Conservation (phyloP, 2,329 filamentous ascomycete species). For the Furcasterigmium furcatum region DNA sequence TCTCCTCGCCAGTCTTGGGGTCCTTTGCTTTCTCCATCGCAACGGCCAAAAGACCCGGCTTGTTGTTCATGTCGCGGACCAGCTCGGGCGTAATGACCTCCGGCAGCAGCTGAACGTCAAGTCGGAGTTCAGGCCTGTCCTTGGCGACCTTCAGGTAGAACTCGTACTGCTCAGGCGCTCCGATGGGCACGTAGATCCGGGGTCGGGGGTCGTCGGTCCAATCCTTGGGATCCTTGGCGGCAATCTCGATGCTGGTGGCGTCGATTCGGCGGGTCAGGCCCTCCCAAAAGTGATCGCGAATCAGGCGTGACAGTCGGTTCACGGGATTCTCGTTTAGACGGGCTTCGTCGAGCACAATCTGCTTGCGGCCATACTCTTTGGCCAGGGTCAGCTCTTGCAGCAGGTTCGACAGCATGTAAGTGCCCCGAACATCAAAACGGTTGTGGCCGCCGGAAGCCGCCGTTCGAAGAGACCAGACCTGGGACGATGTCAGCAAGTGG, state of each 20-base stretch:
- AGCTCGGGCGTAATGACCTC: constrained; percentile 77
- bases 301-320: constrained; percentile 78
- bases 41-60: constrained; percentile 84
- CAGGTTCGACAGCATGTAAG: constrained; percentile 95
- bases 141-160: constrained; percentile 83
- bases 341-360: constrained; percentile 87
- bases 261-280: constrained; percentile 88
- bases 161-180: constrained; percentile 81
- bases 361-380: constrained; percentile 83
- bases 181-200: constrained; percentile 84
- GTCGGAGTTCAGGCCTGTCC: constrained; percentile 75
- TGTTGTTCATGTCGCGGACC: constrained; percentile 78
- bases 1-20: constrained; percentile 64
- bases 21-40: constrained; percentile 78
- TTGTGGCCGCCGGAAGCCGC: constrained; percentile 83
- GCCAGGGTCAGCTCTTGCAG: constrained; percentile 92
- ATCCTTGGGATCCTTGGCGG: constrained; percentile 89
- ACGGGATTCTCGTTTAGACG: constrained; percentile 95
- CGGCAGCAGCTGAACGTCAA: constrained; percentile 81
- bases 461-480: constrained; percentile 81
- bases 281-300: constrained; percentile 90
- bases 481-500: constrained; percentile 9
- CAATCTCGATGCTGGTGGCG: constrained; percentile 79
- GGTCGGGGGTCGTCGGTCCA: constrained; percentile 89
- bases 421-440: constrained; percentile 87